Conservation (phyloP, 768 basidiomycete genomes). For the Mycena chlorophos region DNA sequence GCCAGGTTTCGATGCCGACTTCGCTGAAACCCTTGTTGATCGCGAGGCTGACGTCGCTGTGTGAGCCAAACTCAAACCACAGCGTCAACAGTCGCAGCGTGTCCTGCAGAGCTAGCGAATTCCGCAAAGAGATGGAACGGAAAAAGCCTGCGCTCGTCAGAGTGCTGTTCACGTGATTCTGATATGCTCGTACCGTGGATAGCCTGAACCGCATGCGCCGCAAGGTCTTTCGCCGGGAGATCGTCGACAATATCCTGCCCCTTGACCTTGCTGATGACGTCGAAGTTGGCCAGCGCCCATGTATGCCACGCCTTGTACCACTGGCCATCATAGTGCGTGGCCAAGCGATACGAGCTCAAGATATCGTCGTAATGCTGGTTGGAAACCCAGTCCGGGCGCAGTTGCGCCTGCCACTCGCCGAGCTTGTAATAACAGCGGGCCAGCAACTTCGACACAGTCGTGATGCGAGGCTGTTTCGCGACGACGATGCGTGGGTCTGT, state of each 20-base stretch:
- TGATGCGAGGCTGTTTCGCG: slow-evolving; percentile 54
- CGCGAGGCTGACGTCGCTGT: slow-evolving; percentile 85
- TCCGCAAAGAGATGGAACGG: slow-evolving; percentile 87
- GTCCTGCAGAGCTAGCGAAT: slow-evolving; percentile 91
- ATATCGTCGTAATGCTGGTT: slow-evolving; percentile 74
- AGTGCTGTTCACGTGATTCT: neutral
- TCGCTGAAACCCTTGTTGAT: slow-evolving; percentile 84
- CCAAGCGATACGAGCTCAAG: slow-evolving; percentile 77
- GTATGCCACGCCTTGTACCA: slow-evolving; percentile 99
- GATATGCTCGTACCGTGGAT: slow-evolving; percentile 66
- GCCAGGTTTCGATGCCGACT: slow-evolving; percentile 96
- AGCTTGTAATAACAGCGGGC: slow-evolving; percentile 96
- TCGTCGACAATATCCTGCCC: slow-evolving; percentile 55
- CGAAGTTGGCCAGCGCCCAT: slow-evolving; percentile 96
- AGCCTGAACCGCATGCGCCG: slow-evolving; percentile 86
- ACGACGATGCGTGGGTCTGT: slow-evolving; percentile 49
- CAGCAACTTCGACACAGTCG: slow-evolving; percentile 77
- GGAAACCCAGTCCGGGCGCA: slow-evolving; percentile 76
- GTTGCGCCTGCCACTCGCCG: slow-evolving; percentile 88
- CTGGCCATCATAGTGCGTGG: slow-evolving; percentile 88
- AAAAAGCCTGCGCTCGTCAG: slow-evolving; percentile 81
- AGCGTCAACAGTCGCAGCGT: slow-evolving; percentile 89
- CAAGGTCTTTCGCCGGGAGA: slow-evolving; percentile 61
- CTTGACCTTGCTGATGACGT: slow-evolving; percentile 80
- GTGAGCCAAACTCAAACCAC: slow-evolving; percentile 97